phyloP scores from a whole-genome alignment of 192 early-diverging fungal species.

The Phlyctochytrium arcticum region DNA sequence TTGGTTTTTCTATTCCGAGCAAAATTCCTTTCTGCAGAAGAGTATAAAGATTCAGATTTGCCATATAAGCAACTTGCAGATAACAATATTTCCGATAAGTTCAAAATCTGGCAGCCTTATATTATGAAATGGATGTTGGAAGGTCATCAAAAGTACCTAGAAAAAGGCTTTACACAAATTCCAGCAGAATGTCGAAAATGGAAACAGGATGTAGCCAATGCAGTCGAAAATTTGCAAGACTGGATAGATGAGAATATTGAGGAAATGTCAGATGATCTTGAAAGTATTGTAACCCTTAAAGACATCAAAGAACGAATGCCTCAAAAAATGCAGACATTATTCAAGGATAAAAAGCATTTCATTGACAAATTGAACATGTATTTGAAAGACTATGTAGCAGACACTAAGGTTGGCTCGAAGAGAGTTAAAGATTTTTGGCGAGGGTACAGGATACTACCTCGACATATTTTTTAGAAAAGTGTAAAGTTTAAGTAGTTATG shows the following conservation, averaged over 20 bases:
- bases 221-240: constrained; percentile 9
- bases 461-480: too few relatives aligned
- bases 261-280: background rate
- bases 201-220: constrained; percentile 5
- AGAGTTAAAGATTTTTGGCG: background rate
- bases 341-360: constrained; percentile 14
- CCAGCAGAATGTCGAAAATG: constrained; percentile 10
- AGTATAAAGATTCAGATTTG: background rate
- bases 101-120: constrained; percentile 11
- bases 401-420: background rate
- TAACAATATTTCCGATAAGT: constrained; percentile 3
- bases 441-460: too few relatives aligned
- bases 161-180: background rate
- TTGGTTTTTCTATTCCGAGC: constrained; percentile 5
- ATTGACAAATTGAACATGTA: background rate
- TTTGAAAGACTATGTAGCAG: background rate
- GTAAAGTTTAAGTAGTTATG: too few relatives aligned
- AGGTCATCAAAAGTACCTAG: background rate
- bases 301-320: constrained; percentile 11
- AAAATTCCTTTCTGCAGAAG: constrained; percentile 6
- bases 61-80: constrained; percentile 10
- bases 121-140: constrained; percentile 9
- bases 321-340: background rate
- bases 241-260: constrained; percentile 10
- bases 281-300: background rate